Evolutionary conservation across 2,329 filamentous ascomycete genomes (phyloP).

Genomic region (Parascedosporium putredinis): DNA sequence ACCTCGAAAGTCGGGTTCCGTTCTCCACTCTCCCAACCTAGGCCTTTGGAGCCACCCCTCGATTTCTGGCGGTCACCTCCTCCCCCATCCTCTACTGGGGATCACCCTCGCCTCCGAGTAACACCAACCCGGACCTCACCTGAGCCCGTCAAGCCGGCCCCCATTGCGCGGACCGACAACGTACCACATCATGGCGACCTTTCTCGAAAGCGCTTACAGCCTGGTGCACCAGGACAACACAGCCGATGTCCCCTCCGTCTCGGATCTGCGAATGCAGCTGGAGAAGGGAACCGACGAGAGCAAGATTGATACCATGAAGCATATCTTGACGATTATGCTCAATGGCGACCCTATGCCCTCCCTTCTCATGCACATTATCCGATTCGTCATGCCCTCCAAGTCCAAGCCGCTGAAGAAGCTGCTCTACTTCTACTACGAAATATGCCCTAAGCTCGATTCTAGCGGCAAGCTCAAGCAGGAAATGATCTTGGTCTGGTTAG

Average conservation of each 20-base stretch:
- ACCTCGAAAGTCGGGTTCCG: slow-evolving; percentile 15
- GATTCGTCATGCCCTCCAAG: slow-evolving; percentile 98
- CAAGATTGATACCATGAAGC: slow-evolving; percentile 94
- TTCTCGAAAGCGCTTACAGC: slow-evolving; percentile 91
- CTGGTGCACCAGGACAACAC: slow-evolving; percentile 96
- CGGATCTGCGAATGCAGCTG: slow-evolving; percentile 84
- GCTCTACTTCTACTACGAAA: slow-evolving; percentile 98
- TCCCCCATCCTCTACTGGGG: not conserved
- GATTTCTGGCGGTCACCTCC: not conserved
- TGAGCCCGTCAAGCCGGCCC: slow-evolving; percentile 2
- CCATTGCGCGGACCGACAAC: not conserved
- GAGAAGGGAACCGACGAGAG: slow-evolving; percentile 90
- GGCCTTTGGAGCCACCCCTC: slow-evolving; percentile 8
- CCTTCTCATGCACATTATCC: slow-evolving; percentile 98
- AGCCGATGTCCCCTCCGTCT: slow-evolving; percentile 79
- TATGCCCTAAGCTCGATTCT: slow-evolving; percentile 89
- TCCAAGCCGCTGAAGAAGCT: slow-evolving; percentile 96
- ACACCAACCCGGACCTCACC: slow-evolving; percentile 12
- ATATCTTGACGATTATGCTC: slow-evolving; percentile 92
- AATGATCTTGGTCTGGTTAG: slow-evolving; percentile 95
- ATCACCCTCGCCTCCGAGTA: slow-evolving; percentile 13
- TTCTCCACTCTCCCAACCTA: slow-evolving; percentile 16
- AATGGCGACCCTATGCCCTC: slow-evolving; percentile 95
- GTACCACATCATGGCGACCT: slow-evolving; percentile 72
- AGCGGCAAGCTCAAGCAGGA: slow-evolving; percentile 96